Conservation (phyloP, 78 protist species). For the Dictyostelium intermedium region DNA sequence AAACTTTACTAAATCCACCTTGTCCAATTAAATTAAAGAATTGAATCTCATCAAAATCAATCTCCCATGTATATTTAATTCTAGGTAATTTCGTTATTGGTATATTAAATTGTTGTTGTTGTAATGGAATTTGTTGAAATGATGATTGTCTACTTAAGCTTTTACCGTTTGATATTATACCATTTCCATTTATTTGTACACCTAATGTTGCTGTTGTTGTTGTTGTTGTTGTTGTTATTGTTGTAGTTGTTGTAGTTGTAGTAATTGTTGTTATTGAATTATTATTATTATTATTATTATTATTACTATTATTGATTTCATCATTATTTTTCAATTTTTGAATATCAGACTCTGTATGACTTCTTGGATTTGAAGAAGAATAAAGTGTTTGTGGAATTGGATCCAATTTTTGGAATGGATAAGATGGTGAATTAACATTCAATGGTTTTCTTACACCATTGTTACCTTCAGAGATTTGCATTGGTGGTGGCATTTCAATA, state of each 20-base stretch:
- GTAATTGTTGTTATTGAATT: neutral
- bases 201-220: neutral
- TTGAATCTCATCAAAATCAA: slow-evolving; percentile 55
- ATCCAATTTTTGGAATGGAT: neutral
- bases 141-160: neutral
- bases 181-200: neutral
- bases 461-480: neutral
- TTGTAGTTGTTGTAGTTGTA: neutral
- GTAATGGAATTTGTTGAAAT: neutral
- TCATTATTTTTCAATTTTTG: neutral
- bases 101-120: neutral
- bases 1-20: slow-evolving; percentile 71
- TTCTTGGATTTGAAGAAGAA: slow-evolving; percentile 42
- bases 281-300: neutral
- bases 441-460: neutral
- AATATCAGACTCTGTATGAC: slow-evolving; percentile 7
- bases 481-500: slow-evolving; percentile 5
- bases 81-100: neutral
- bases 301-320: neutral
- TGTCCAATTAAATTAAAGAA: slow-evolving; percentile 45
- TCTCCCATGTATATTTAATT: slow-evolving; percentile 55
- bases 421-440: neutral
- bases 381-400: neutral
- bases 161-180: neutral
- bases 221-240: neutral